A percentile compares a stretch with the other conserved stretches of the same genome.
phyloP scores from a whole-genome alignment of 1,284 basidiomycete species.

The Gymnopus androsaceus region DNA sequence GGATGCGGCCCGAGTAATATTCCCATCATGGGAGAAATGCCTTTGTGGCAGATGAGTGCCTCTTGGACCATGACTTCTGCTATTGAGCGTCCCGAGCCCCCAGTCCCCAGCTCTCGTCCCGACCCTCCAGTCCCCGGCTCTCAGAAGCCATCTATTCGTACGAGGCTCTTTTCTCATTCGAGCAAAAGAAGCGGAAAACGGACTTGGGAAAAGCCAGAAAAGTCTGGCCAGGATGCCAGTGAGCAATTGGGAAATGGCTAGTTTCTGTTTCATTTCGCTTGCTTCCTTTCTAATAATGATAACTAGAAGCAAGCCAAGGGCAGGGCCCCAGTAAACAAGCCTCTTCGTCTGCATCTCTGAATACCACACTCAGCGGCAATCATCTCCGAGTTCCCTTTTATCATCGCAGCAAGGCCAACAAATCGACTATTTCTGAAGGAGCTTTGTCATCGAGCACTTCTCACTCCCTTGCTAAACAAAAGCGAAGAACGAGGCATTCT shows the following conservation, averaged over 20 bases:
- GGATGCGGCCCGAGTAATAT: too few species aligned
- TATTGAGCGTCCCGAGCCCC: constrained; percentile 19
- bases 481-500: constrained; percentile 24
- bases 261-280: constrained; percentile 17
- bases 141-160: constrained; percentile 26
- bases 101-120: constrained; percentile 15
- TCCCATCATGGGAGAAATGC: too few species aligned
- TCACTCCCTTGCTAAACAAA: constrained; percentile 30
- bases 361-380: constrained; percentile 37
- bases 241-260: constrained; percentile 20
- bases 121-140: constrained; percentile 17
- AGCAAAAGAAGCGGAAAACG: constrained; percentile 16
- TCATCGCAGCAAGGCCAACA: constrained; percentile 37
- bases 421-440: constrained; percentile 33
- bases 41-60: too few species aligned
- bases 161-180: constrained; percentile 29
- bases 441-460: constrained; percentile 29
- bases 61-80: constrained; percentile 16
- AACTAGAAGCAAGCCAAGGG: constrained; percentile 22
- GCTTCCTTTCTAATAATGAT: constrained; percentile 15
- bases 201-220: constrained; percentile 16
- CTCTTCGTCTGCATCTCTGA: constrained; percentile 32
- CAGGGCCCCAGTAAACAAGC: constrained; percentile 22
- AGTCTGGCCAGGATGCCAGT: constrained; percentile 13
- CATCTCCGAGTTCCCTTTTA: constrained; percentile 42